These are phyloP conservation scores for Fusarium sp. DNA, from an alignment of 2,329 filamentous ascomycete species.

Conservation along the genomic window DNA sequence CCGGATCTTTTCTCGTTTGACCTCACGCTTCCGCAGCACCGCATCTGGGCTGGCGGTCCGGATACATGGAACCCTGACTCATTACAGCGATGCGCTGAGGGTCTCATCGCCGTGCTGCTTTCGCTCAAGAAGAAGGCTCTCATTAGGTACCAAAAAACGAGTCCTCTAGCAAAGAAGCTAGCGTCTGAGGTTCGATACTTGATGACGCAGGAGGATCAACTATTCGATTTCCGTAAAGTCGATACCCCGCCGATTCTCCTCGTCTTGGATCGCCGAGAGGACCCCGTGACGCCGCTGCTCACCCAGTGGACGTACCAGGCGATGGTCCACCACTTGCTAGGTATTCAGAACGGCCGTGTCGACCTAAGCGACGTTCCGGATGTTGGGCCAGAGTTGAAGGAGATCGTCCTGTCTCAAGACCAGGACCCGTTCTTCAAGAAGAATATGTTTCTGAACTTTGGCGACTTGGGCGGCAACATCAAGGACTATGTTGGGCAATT, in stretches of 20 bases:
- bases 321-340: slow-evolving; percentile 98
- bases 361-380: slow-evolving; percentile 89
- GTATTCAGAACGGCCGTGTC: slow-evolving; percentile 95
- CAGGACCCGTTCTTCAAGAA: slow-evolving; percentile 99
- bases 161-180: slow-evolving; percentile 90
- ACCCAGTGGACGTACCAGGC: slow-evolving; percentile 99
- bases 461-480: slow-evolving; percentile 94
- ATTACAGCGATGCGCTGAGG: slow-evolving; percentile 88
- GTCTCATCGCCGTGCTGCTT: slow-evolving; percentile 85
- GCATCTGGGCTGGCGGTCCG: slow-evolving; percentile 85
- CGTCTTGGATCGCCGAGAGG: slow-evolving; percentile 91
- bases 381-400: slow-evolving; percentile 87
- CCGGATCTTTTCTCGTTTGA: slow-evolving; percentile 91
- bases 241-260: slow-evolving; percentile 95
- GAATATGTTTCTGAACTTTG: slow-evolving; percentile 99
- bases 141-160: slow-evolving; percentile 94
- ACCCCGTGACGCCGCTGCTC: slow-evolving; percentile 93
- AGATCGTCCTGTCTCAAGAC: slow-evolving; percentile 95
- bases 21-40: slow-evolving; percentile 79
- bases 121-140: slow-evolving; percentile 97
- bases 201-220: slow-evolving; percentile 94
- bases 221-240: slow-evolving; percentile 96
- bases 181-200: slow-evolving; percentile 93
- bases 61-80: slow-evolving; percentile 94
- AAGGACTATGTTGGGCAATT: slow-evolving; percentile 99